Conservation (phyloP, 2,329 filamentous ascomycete genomes). For the Cladobotryum mycophilum region DNA sequence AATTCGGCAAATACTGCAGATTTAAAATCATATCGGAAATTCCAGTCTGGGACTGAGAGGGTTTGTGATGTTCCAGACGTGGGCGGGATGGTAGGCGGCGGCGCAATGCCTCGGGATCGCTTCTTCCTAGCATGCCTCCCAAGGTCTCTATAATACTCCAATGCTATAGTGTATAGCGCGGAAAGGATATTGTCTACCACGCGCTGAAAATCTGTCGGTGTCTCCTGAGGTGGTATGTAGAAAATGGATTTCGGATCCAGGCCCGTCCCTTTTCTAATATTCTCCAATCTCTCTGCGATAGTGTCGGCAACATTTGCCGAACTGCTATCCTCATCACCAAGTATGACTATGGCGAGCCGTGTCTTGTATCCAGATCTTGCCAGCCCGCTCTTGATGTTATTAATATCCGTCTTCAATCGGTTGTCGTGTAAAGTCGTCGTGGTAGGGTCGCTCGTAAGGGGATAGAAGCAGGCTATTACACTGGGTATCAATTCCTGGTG, state of each 20-base stretch:
- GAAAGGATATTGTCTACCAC: conserved; percentile 69
- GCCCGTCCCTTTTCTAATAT: conserved; percentile 71
- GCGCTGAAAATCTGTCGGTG: conserved; percentile 62
- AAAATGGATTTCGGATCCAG: conserved; percentile 82
- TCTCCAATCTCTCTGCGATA: conserved; percentile 63
- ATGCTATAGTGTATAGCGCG: conserved; percentile 63
- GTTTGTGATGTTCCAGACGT: conserved; percentile 80
- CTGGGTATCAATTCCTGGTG: conserved; percentile 81
- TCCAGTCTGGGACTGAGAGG: conserved; percentile 82
- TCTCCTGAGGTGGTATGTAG: conserved; percentile 69
- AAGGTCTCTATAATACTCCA: conserved; percentile 91
- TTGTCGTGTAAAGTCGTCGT: conserved; percentile 77
- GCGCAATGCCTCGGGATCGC: conserved; percentile 69
- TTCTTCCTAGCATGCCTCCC: conserved; percentile 91
- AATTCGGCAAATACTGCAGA: conserved; percentile 87
- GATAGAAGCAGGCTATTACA: conserved; percentile 74
- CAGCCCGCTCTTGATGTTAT: conserved; percentile 64
- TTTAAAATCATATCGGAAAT: conserved; percentile 92
- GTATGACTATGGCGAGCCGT: conserved; percentile 61
- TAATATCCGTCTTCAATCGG: conserved; percentile 81
- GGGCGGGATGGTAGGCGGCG: conserved; percentile 75
- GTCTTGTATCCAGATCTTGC: conserved; percentile 68
- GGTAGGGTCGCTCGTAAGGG: conserved; percentile 65
- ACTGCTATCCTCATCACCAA: conserved; percentile 24
- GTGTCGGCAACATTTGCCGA: conserved; percentile 53